Percentiles rank a stretch among this genome's conserved stretches.
These are phyloP conservation scores for Tremellales sp. DNA, from an alignment of 1,284 basidiomycete species.

Conservation along the genomic window DNA sequence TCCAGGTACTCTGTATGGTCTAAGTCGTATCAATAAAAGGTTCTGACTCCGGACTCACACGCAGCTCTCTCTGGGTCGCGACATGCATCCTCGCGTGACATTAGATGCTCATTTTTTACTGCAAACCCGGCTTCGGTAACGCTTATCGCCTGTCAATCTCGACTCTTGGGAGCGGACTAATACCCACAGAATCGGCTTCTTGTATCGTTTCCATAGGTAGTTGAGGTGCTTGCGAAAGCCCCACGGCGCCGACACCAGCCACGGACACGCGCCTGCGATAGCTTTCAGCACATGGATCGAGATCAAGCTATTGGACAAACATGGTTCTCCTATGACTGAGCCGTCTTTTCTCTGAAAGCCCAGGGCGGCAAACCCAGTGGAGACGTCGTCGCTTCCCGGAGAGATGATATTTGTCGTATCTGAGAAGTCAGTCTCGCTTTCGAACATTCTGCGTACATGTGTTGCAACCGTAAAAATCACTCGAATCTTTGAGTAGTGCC, in stretches of 20 bases:
- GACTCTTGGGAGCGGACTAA: too few relatives aligned
- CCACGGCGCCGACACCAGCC: constrained; percentile 43
- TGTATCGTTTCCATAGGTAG: constrained; percentile 64
- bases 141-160: too few relatives aligned
- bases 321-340: constrained; percentile 63
- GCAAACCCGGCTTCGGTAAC: constrained; percentile 24
- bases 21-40: too few relatives aligned
- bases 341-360: constrained; percentile 51
- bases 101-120: constrained; percentile 12
- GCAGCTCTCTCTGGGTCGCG: too few relatives aligned
- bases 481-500: constrained; percentile 61
- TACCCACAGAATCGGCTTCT: constrained; percentile 59
- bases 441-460: too few relatives aligned
- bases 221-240: constrained; percentile 56
- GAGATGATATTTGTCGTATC: constrained; percentile 67
- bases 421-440: too few relatives aligned
- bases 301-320: too few relatives aligned
- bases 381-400: constrained; percentile 50
- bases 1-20: too few relatives aligned
- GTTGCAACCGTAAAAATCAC: too few relatives aligned
- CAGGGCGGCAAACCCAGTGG: constrained; percentile 56
- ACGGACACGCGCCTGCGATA: constrained; percentile 9
- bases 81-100: too few relatives aligned
- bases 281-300: too few relatives aligned
- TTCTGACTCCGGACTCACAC: too few relatives aligned